phyloP scores from a whole-genome alignment of 805 yeast species.

The Zygoascus tannicola region DNA sequence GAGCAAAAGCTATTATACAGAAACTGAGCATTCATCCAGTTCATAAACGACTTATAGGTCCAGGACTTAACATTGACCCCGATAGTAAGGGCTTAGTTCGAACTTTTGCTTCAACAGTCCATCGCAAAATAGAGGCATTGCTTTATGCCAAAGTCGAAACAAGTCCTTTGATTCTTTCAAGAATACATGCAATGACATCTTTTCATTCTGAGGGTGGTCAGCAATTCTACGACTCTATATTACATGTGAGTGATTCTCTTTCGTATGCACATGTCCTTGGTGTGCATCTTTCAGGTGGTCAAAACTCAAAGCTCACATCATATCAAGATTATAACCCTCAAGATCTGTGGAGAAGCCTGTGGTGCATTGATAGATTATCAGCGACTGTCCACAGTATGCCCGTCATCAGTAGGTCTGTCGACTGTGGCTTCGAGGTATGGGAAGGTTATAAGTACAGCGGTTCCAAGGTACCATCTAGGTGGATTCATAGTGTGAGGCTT shows the following conservation, averaged over 20 bases:
- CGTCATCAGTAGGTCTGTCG: conserved; percentile 28
- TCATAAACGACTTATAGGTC: background rate
- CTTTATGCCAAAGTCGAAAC: conserved; percentile 29
- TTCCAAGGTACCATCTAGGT: conserved; percentile 19
- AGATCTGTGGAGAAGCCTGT: conserved; percentile 30
- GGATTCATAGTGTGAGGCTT: conserved; percentile 18
- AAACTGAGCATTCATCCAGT: background rate
- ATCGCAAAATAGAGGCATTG: conserved; percentile 28
- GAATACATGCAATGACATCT: conserved; percentile 28
- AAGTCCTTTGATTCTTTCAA: conserved; percentile 25
- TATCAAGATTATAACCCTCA: background rate
- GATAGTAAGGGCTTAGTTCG: conserved; percentile 10
- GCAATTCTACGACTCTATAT: conserved; percentile 24
- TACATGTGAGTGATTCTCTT: conserved; percentile 26
- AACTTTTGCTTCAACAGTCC: conserved; percentile 19
- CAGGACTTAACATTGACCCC: background rate
- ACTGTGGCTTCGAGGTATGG: conserved; percentile 17
- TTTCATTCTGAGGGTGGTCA: conserved; percentile 31
- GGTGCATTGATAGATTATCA: conserved; percentile 30
- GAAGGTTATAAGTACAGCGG: background rate
- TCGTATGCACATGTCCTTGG: conserved; percentile 31
- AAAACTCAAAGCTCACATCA: background rate
- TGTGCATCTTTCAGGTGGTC: conserved; percentile 22
- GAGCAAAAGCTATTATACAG: conserved; percentile 11
- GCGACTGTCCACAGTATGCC: conserved; percentile 30